Conservation (phyloP, 441 rosid species). For the Adansonia gregorii region DNA sequence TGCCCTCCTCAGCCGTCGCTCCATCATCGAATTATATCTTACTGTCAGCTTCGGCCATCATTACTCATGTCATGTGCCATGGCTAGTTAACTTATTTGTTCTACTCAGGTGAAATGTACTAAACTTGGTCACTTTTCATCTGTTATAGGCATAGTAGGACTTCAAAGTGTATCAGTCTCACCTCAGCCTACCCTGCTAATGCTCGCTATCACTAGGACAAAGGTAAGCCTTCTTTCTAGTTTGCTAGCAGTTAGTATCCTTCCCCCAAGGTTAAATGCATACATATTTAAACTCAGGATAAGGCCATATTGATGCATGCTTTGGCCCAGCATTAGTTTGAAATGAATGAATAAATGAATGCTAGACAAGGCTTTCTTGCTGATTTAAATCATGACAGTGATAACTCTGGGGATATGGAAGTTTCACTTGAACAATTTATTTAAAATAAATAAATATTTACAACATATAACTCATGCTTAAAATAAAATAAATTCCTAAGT, state of each 20-base stretch:
- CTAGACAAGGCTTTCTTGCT: neutral
- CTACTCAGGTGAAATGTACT: neutral
- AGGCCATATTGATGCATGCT: neutral
- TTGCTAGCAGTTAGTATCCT: neutral
- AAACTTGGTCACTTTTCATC: neutral
- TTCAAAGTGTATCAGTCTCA: neutral
- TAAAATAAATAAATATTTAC: neutral
- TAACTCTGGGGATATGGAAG: neutral
- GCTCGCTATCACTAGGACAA: neutral
- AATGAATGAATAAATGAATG: neutral
- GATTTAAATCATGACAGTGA: neutral
- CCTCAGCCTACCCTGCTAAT: neutral
- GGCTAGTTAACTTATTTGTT: neutral
- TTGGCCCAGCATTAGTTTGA: conserved; percentile 9
- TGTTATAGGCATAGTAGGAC: neutral
- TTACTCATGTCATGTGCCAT: neutral
- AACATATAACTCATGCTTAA: neutral
- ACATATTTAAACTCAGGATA: conserved; percentile 10
- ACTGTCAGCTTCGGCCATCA: neutral
- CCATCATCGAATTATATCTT: neutral
- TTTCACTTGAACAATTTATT: neutral
- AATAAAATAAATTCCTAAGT: neutral
- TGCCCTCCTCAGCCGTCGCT: neutral
- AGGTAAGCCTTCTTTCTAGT: neutral
- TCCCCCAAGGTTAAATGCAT: conserved; percentile 12